Conservation (phyloP, 345 rosid genomes). For the Moringa oleifera region DNA sequence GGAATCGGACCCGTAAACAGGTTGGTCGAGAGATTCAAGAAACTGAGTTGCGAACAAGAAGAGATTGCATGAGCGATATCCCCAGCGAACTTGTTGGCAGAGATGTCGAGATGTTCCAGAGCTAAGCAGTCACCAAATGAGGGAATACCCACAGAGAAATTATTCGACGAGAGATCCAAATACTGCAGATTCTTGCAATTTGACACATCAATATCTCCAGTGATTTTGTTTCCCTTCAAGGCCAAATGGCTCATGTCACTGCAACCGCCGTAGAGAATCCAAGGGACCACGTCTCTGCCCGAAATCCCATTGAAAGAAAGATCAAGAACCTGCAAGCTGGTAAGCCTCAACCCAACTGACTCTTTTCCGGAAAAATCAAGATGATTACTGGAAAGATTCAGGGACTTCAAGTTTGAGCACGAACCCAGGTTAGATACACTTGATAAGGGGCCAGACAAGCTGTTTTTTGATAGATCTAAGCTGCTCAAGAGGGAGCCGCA, state of each 20-base stretch:
- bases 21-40: constrained; percentile 65
- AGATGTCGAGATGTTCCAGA: constrained; percentile 67
- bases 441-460: constrained; percentile 53
- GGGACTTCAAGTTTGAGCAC: constrained; percentile 47
- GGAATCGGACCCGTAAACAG: constrained; percentile 63
- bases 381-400: constrained; percentile 60
- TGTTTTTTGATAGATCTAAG: constrained; percentile 77
- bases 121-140: constrained; percentile 62
- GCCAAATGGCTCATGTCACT: constrained; percentile 39
- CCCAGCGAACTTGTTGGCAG: constrained; percentile 58
- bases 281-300: constrained; percentile 44
- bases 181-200: constrained; percentile 47
- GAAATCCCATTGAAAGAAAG: constrained; percentile 59
- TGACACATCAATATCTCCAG: constrained; percentile 67
- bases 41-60: constrained; percentile 46
- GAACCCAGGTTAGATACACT: constrained; percentile 39
- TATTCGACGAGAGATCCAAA: constrained; percentile 73
- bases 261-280: constrained; percentile 58
- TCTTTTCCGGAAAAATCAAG: constrained; percentile 40
- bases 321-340: constrained; percentile 57
- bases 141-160: constrained; percentile 50
- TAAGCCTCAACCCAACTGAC: constrained; percentile 42
- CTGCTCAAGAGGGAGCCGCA: constrained; percentile 54
- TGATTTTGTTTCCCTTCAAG: constrained; percentile 60
- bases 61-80: constrained; percentile 55